Conservation (phyloP, 805 yeast genomes). For the Maudiozyma bulderi region DNA sequence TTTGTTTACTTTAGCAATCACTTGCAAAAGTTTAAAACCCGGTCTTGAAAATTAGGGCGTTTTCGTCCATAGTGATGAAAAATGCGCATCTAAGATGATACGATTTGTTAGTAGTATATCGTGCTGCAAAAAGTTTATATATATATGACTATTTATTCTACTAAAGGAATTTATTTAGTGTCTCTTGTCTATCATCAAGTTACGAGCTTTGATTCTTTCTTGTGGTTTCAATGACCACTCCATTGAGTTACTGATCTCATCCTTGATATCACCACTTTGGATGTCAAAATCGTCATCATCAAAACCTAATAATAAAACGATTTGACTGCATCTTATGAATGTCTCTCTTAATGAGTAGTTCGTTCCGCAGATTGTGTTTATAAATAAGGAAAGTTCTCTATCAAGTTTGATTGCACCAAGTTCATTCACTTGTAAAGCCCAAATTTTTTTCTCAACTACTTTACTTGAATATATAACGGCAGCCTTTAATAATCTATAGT, state of each 20-base stretch:
- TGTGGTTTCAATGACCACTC: conserved; percentile 72
- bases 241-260: conserved; percentile 34
- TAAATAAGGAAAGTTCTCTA: conserved; percentile 64
- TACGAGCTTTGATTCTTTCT: conserved; percentile 58
- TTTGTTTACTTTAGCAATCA: neutral
- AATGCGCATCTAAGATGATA: neutral
- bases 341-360: conserved; percentile 67
- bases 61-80: neutral
- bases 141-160: neutral
- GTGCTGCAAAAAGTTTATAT: neutral
- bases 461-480: conserved; percentile 48
- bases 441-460: conserved; percentile 54
- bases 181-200: conserved; percentile 38
- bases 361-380: conserved; percentile 62
- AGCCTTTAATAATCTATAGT: conserved; percentile 35
- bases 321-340: conserved; percentile 74
- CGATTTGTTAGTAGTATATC: neutral
- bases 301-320: conserved; percentile 70
- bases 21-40: neutral
- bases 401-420: conserved; percentile 78
- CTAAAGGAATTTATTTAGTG: conserved; percentile 4
- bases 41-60: neutral
- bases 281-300: conserved; percentile 51
- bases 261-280: conserved; percentile 27
- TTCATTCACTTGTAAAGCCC: conserved; percentile 65